Conservation (phyloP, 1,284 basidiomycete species). For the Ceratobasidium sp. region DNA sequence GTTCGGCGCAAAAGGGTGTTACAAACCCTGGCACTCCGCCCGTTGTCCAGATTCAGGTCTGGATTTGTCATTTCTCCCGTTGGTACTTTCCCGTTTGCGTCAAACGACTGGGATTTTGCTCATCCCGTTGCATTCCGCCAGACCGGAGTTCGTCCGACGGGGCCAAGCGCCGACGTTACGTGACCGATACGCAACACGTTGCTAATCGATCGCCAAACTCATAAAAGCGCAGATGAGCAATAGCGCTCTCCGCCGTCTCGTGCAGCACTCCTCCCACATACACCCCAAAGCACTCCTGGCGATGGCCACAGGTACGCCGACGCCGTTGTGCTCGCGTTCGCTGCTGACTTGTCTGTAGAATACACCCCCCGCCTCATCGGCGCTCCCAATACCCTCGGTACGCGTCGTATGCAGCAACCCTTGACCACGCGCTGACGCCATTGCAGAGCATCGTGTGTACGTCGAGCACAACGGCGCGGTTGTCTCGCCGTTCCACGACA, state of each 20-base stretch:
- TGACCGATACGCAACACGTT: background rate
- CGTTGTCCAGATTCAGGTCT: background rate
- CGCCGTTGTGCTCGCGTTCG: background rate
- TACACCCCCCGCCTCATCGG: slow-evolving; percentile 82
- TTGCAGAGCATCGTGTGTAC: slow-evolving; percentile 89
- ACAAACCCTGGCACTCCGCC: background rate
- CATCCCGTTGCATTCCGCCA: slow-evolving; percentile 3
- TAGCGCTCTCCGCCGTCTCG: slow-evolving; percentile 19
- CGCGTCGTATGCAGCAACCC: slow-evolving; percentile 43
- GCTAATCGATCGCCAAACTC: slow-evolving; percentile 3
- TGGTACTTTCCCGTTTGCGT: background rate
- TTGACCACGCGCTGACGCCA: background rate
- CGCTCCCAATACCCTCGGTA: slow-evolving; percentile 92
- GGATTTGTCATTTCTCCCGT: background rate
- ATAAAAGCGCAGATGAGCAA: slow-evolving; percentile 26
- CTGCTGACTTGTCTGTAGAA: slow-evolving; percentile 53
- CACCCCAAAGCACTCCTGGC: background rate
- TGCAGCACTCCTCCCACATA: slow-evolving; percentile 13
- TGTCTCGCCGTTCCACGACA: slow-evolving; percentile 93
- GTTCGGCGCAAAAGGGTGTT: background rate
- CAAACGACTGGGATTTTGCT: background rate
- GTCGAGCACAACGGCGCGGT: slow-evolving; percentile 88
- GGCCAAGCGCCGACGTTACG: background rate
- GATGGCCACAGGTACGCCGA: slow-evolving; percentile 6
- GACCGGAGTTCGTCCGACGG: background rate